phyloP scores from a whole-genome alignment of 2,329 filamentous ascomycete species.

The Nemania sp. region DNA sequence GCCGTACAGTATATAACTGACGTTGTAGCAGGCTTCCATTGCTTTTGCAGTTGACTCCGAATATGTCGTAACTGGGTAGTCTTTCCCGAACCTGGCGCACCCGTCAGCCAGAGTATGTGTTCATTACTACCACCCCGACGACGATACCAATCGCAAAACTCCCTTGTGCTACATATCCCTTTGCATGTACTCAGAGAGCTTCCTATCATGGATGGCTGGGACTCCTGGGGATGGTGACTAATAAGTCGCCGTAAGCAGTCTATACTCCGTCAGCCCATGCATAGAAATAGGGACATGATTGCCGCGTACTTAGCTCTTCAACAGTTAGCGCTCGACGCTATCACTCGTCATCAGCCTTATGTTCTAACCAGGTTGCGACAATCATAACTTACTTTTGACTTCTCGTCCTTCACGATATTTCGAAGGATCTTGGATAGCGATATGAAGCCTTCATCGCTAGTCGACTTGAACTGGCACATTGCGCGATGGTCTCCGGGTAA shows the following conservation, averaged over 20 bases:
- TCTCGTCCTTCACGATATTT: conserved; percentile 30
- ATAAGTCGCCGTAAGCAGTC: conserved; percentile 28
- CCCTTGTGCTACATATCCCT: conserved; percentile 25
- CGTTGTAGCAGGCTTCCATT: conserved; percentile 26
- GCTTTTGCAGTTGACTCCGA: conserved; percentile 29
- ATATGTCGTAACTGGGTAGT: conserved; percentile 32
- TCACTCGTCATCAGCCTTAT: conserved; percentile 13
- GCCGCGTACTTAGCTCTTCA: conserved; percentile 25
- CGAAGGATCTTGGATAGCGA: conserved; percentile 22
- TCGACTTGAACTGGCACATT: conserved; percentile 32
- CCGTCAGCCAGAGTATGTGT: conserved; percentile 35
- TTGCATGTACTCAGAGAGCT: conserved; percentile 21
- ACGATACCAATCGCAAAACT: conserved; percentile 37
- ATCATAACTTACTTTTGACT: conserved; percentile 23
- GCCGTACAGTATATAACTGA: conserved; percentile 34
- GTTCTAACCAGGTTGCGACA: neutral
- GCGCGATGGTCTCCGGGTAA: conserved; percentile 27
- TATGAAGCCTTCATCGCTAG: conserved; percentile 24
- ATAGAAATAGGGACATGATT: neutral
- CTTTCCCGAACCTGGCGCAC: conserved; percentile 34
- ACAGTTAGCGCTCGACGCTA: conserved; percentile 28
- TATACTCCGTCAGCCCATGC: conserved; percentile 17
- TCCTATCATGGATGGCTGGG: neutral
- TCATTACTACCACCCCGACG: conserved; percentile 30
- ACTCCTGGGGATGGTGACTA: neutral